Evolutionary conservation across 1,139 yeast species (phyloP).

Genomic region (Geotrichum reessii): DNA sequence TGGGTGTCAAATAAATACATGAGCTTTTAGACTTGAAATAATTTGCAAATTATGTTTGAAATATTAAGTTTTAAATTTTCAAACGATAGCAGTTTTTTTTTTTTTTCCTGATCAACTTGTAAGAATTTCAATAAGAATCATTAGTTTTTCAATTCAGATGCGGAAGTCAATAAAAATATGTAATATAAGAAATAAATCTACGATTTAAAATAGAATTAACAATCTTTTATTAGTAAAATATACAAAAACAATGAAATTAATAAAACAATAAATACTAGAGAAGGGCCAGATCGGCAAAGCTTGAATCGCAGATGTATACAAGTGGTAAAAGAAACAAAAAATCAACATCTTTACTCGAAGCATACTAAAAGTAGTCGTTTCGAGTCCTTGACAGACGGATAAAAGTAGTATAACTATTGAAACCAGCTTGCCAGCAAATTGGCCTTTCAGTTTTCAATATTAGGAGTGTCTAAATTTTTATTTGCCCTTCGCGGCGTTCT

Average conservation of each 20-base stretch:
- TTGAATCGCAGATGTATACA: background rate
- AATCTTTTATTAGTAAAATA: background rate
- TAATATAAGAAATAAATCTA: no score
- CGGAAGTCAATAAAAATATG: background rate
- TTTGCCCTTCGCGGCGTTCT: conserved; percentile 18
- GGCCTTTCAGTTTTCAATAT: background rate
- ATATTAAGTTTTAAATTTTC: background rate
- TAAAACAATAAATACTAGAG: background rate
- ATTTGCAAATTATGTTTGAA: background rate
- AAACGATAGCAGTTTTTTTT: background rate
- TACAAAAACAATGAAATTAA: background rate
- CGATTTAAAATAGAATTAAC: background rate
- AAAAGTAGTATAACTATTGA: background rate
- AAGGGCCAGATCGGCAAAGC: background rate
- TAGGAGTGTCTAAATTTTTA: conserved; percentile 1
- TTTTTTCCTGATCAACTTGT: background rate
- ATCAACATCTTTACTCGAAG: background rate
- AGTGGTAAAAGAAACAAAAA: background rate
- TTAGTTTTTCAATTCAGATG: background rate
- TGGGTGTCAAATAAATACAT: conserved; percentile 7
- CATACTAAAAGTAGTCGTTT: background rate
- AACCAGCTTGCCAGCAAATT: background rate
- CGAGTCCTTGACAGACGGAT: background rate
- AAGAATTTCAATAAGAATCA: background rate
- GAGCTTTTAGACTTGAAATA: background rate